Conservation (phyloP, 495 filamentous ascomycete species). For the Penicillium riverlandense region DNA sequence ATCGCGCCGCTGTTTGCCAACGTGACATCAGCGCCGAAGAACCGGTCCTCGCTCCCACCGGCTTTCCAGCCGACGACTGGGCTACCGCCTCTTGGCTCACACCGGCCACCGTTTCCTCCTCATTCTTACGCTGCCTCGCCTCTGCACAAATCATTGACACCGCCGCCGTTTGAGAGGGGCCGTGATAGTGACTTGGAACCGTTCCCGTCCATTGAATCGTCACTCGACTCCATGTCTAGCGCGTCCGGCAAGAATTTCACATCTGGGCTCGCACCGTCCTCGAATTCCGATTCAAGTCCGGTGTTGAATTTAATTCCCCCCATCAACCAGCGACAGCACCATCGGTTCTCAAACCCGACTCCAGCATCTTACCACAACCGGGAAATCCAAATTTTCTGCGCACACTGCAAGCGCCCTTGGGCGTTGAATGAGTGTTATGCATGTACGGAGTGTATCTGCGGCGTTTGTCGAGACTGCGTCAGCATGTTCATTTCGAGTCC, state of each 20-base stretch:
- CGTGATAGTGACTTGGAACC: slow-evolving; percentile 58
- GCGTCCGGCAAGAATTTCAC: slow-evolving; percentile 59
- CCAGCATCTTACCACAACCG: slow-evolving; percentile 34
- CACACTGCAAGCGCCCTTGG: slow-evolving; percentile 67
- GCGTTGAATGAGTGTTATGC: slow-evolving; percentile 75
- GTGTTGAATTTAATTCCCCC: slow-evolving; percentile 35
- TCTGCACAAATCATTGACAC: slow-evolving; percentile 77
- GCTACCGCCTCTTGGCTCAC: slow-evolving; percentile 33
- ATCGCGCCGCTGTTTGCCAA: slow-evolving; percentile 35
- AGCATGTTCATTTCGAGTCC: slow-evolving; percentile 60
- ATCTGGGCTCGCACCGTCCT: slow-evolving; percentile 36
- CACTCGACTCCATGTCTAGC: slow-evolving; percentile 47
- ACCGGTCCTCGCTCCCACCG: slow-evolving; percentile 75
- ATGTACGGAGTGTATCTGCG: slow-evolving; percentile 91
- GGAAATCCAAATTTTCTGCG: slow-evolving; percentile 82
- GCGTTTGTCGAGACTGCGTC: slow-evolving; percentile 79
- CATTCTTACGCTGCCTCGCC: slow-evolving; percentile 80
- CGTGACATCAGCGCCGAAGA: slow-evolving; percentile 43
- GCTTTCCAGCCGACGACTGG: slow-evolving; percentile 31
- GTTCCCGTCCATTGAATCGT: slow-evolving; percentile 78
- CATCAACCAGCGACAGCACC: slow-evolving; percentile 34
- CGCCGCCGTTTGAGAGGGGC: slow-evolving; percentile 57
- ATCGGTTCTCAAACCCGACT: slow-evolving; percentile 42
- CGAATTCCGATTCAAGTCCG: slow-evolving; percentile 46
- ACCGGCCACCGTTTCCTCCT: slow-evolving; percentile 46